phyloP scores from a whole-genome alignment of 805 yeast species.

The Kodamaea sagamina region DNA sequence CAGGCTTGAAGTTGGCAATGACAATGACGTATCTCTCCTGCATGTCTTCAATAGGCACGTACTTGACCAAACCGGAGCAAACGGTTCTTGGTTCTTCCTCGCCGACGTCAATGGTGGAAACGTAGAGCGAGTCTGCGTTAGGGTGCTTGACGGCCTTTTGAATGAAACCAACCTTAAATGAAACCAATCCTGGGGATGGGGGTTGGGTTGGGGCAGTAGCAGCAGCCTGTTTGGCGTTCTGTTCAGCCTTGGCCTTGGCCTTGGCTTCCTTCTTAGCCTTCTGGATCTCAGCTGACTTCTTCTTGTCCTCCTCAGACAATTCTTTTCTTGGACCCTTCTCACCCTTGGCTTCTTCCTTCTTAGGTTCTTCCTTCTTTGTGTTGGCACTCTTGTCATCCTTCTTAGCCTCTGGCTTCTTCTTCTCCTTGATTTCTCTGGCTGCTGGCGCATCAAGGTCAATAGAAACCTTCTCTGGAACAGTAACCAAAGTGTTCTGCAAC shows the following conservation, averaged over 20 bases:
- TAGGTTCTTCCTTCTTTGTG: constrained; percentile 34
- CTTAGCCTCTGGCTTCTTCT: constrained; percentile 44
- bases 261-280: constrained; percentile 65
- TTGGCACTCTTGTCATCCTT: constrained; percentile 18
- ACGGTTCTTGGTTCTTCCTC: constrained; percentile 99
- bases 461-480: constrained; percentile 54
- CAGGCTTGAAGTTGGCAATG: constrained; percentile 96
- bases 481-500: constrained; percentile 67
- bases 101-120: constrained; percentile 95
- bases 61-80: constrained; percentile 93
- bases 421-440: constrained; percentile 75
- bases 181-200: constrained; percentile 82
- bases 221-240: constrained; percentile 47
- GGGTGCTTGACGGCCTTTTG: constrained; percentile 97
- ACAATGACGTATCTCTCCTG: constrained; percentile 89
- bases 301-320: constrained; percentile 44
- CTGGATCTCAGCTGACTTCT: constrained; percentile 54
- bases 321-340: constrained; percentile 22
- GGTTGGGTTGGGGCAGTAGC: constrained; percentile 59
- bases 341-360: constrained; percentile 32
- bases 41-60: constrained; percentile 89
- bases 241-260: constrained; percentile 59
- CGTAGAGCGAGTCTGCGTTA: constrained; percentile 94
- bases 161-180: constrained; percentile 93
- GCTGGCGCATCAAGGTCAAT: constrained; percentile 63